Base-by-base conservation (phyloP, 31 red algal species). In the Odonthalia washingtoniensis region DNA sequence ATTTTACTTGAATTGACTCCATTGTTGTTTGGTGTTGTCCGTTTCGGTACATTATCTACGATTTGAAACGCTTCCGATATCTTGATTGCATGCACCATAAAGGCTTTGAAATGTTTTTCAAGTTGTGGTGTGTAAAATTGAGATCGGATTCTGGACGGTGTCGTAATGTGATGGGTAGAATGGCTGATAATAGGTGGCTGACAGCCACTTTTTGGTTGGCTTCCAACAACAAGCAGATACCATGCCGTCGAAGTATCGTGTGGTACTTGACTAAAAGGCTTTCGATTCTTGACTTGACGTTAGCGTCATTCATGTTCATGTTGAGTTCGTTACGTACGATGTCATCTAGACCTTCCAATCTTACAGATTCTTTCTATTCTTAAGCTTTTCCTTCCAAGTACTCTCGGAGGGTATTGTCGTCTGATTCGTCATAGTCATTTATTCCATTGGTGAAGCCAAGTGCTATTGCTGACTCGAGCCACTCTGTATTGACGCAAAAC, bases 401-500 rank as follows among this genome's bases (percentile, higher is more conserved):
- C 9, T 70, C 49, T 57, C 21, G 49, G 49, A 57, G n/a, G n/a
- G 49, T 57, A 57, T 14, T 14, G 21, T 57, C 49, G 12, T 9
- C 21, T 9, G 21, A 21, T 9, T 57, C 9, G 12, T 21, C 49
- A 57, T 57, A 57, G 49, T 9, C 9, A 57, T 9, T 14, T 14
- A 57, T 21, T 14, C 21, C 21, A 9, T 57, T 21, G 21, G 49
- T 57, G 49, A 57, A 57, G 49, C 49, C 49, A 57, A 57, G 49
- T 9, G 9, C 49, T 57, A 57, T 57, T 21, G 21, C 9, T 14
- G 74, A 77, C 45, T 77, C 74, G 14, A 77, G n/a, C 80, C 60
- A 68, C 26, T 83, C 80, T 24, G 1, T 3, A 40, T 74, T 66
- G 65, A 83, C 80, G 41, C 31, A 68, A 49, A 34, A 39, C 14